These are phyloP conservation scores for Linum trigynum DNA, from an alignment of 345 rosid species.

Conservation along the genomic window DNA sequence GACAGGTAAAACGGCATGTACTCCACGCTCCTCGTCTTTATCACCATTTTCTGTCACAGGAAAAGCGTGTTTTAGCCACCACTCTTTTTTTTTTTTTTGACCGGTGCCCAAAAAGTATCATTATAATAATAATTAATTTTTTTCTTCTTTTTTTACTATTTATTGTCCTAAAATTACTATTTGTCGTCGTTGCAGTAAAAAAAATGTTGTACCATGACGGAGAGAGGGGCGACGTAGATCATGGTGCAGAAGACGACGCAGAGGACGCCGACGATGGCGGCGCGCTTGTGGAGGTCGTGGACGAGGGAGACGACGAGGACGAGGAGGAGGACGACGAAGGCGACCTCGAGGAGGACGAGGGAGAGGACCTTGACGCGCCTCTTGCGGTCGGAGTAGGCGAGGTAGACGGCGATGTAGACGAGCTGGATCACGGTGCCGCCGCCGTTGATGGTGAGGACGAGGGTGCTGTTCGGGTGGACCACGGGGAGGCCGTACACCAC, in stretches of 20 bases:
- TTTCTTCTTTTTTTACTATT: too few relatives aligned
- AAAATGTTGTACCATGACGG: slow-evolving; percentile 45
- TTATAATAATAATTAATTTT: too few relatives aligned
- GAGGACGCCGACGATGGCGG: slow-evolving; percentile 47
- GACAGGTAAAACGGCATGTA: slow-evolving; percentile 82
- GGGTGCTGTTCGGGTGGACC: slow-evolving; percentile 56
- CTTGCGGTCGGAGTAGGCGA: slow-evolving; percentile 30
- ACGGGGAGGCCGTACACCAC: slow-evolving; percentile 68
- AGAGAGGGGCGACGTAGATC: slow-evolving; percentile 87
- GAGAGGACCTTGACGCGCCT: slow-evolving; percentile 29
- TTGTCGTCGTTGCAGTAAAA: too few relatives aligned
- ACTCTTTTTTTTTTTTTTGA: not conserved
- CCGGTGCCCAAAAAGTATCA: not conserved
- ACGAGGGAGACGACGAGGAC: slow-evolving; percentile 35
- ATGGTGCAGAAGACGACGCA: slow-evolving; percentile 50
- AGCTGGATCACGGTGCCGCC: slow-evolving; percentile 52
- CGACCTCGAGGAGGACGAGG: slow-evolving; percentile 25
- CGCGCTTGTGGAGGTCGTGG: slow-evolving; percentile 34
- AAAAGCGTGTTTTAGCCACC: not conserved
- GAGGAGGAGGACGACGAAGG: slow-evolving; percentile 25
- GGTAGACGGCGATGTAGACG: slow-evolving; percentile 37
- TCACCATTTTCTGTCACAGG: slow-evolving; percentile 59
- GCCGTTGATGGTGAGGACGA: slow-evolving; percentile 70
- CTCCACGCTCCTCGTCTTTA: slow-evolving; percentile 71
- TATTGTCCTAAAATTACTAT: not conserved